Base-by-base conservation (phyloP, 768 basidiomycete genomes). In the Tephrocybe sp. region DNA sequence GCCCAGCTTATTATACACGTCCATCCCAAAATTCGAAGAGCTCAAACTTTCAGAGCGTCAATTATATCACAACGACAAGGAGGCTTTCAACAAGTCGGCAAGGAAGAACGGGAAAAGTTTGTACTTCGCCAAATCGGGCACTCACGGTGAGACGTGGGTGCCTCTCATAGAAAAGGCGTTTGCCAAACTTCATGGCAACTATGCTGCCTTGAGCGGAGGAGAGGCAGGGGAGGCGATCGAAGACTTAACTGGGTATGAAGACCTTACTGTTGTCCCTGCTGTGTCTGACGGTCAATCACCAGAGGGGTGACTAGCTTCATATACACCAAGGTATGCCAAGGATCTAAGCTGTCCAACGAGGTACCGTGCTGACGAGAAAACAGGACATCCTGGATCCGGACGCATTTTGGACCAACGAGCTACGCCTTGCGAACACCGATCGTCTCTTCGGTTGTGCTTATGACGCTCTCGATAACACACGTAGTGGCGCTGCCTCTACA, bases 121-220 rank as follows among this genome's bases (percentile, higher is more conserved):
- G 32, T 75, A 74, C 49, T 83, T 82, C 60, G 76, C 81, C 9
- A 69, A 64, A 47, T 76, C 75, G 6, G 71, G 66, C 2, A 70
- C 71, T 6, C 66, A 76, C 11, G 73, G 74, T 30, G 80, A 82
- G 51, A 81, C 79, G 0, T 83, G 80, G 80, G 77, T 82, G 2
- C 76, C 81, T 1, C 62, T 83, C 0, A 68, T 82, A 16, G 82
- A 83, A 57, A 83, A 83, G 54, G 81, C 80, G 3, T 83, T 74
- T 48, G 81, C 81, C 0, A 83, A 83, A 54, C 57, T 80, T 2
- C 77, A 83, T 52, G 79, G 74, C 2, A 76, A 76, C 47, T 82
- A 78, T 56, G 65, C 70, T 1, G 65, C 74, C 1, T 51, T 82
- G 30, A 50, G 56, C 16, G 70, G 70, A 19, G 81, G 80, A 8